Conservation (phyloP, 2,329 filamentous ascomycete genomes). For the Bipolaris victoriae region DNA sequence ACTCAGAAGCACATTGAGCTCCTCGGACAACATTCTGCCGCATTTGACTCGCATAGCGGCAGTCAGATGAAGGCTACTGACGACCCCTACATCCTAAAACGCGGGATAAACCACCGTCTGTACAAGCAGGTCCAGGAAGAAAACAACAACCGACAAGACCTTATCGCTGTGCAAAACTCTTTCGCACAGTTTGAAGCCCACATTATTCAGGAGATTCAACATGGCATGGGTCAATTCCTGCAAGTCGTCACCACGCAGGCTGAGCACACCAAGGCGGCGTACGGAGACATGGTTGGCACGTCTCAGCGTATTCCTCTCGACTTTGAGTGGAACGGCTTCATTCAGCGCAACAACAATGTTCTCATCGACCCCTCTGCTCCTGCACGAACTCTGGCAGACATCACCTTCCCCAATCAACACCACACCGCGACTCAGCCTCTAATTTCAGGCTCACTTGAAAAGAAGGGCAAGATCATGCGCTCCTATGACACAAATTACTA, state of each 20-base stretch:
- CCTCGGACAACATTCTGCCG: conserved; percentile 82
- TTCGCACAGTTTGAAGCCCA: conserved; percentile 89
- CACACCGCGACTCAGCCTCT: conserved; percentile 80
- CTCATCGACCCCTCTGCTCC: conserved; percentile 80
- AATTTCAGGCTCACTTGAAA: conserved; percentile 86
- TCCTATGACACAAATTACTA: conserved; percentile 84
- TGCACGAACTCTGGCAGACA: conserved; percentile 73
- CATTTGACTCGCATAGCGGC: conserved; percentile 76
- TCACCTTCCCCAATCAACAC: conserved; percentile 87
- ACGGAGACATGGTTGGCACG: conserved; percentile 79
- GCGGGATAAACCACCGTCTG: conserved; percentile 81
- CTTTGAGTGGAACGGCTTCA: conserved; percentile 92
- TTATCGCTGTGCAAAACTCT: conserved; percentile 88
- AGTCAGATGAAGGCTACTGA: conserved; percentile 69
- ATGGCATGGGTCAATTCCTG: conserved; percentile 81
- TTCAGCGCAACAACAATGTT: conserved; percentile 69
- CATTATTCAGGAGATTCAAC: conserved; percentile 80
- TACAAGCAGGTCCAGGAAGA: conserved; percentile 92
- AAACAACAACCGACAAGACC: conserved; percentile 93
- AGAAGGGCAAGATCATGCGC: conserved; percentile 87
- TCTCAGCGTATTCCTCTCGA: conserved; percentile 79
- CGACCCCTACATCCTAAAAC: conserved; percentile 87
- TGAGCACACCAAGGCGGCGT: conserved; percentile 80
- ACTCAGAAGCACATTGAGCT: conserved; percentile 98
- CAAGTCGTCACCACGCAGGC: conserved; percentile 79